phyloP scores from a whole-genome alignment of 768 basidiomycete genomes.

The Lactarius evosmus region DNA sequence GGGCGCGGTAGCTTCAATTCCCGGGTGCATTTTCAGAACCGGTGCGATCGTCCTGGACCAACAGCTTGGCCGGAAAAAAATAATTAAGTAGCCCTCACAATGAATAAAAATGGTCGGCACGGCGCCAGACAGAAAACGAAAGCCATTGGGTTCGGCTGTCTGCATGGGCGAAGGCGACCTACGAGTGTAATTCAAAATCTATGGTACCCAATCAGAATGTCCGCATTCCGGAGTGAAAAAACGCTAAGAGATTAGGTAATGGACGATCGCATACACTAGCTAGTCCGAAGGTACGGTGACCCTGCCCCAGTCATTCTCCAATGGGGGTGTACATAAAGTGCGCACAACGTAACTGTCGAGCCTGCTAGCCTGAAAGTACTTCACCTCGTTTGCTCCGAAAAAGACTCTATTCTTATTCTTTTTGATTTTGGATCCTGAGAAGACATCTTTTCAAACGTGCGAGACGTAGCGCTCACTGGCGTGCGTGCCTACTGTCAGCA shows the following conservation, averaged over 20 bases:
- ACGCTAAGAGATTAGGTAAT: too few relatives aligned
- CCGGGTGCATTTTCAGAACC: too few relatives aligned
- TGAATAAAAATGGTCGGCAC: too few relatives aligned
- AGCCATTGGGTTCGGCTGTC: background rate
- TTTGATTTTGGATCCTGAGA: background rate
- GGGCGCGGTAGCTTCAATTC: too few relatives aligned
- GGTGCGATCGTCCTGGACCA: too few relatives aligned
- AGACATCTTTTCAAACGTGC: background rate
- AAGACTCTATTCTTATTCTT: background rate
- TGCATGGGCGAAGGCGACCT: background rate
- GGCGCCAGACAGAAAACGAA: background rate
- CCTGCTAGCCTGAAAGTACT: background rate
- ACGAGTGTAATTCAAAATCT: background rate
- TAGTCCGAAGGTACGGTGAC: too few relatives aligned
- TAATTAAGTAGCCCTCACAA: too few relatives aligned
- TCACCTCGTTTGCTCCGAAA: background rate
- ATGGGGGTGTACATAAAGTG: too few relatives aligned
- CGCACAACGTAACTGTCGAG: too few relatives aligned
- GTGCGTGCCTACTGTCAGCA: background rate
- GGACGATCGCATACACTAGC: too few relatives aligned
- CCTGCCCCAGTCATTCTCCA: too few relatives aligned
- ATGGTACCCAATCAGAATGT: background rate
- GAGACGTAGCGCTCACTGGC: background rate
- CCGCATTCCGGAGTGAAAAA: background rate
- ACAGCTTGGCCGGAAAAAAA: too few relatives aligned